Evolutionary conservation across 2,329 filamentous ascomycete species (phyloP).

Genomic region (Botrytis paeoniae): DNA sequence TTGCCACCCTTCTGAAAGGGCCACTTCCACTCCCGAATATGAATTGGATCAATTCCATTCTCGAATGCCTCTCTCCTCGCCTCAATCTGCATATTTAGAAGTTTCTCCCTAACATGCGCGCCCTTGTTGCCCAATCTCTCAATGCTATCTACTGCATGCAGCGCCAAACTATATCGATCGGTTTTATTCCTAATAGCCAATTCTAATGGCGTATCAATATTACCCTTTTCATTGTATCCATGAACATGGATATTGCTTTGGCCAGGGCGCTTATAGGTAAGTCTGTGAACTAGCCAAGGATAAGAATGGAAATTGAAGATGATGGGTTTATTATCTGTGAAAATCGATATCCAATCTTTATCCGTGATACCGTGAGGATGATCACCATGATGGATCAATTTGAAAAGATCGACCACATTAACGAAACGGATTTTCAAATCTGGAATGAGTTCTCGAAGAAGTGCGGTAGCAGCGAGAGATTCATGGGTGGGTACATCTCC

Average conservation of each 20-base stretch:
- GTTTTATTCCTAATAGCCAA: conserved; percentile 75
- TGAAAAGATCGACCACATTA: conserved; percentile 79
- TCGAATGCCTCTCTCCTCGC: conserved; percentile 65
- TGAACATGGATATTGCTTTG: conserved; percentile 68
- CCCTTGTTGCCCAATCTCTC: conserved; percentile 59
- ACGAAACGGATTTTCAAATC: conserved; percentile 74
- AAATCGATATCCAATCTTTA: conserved; percentile 63
- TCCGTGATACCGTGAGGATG: conserved; percentile 72
- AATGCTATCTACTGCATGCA: conserved; percentile 71
- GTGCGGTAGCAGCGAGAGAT: conserved; percentile 69
- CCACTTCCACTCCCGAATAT: conserved; percentile 35
- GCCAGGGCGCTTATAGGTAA: conserved; percentile 73
- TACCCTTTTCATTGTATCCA: conserved; percentile 80
- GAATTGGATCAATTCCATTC: conserved; percentile 62
- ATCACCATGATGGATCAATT: conserved; percentile 65
- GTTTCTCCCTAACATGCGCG: conserved; percentile 57
- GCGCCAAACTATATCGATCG: conserved; percentile 73
- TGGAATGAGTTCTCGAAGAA: conserved; percentile 69
- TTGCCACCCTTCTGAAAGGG: conserved; percentile 27
- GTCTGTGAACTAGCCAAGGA: conserved; percentile 73
- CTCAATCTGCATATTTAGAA: conserved; percentile 62
- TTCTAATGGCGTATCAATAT: conserved; percentile 78
- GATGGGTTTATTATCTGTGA: conserved; percentile 68
- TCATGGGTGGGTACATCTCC: conserved; percentile 74
- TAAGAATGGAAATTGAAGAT: conserved; percentile 86